phyloP scores from a whole-genome alignment of 768 basidiomycete genomes.

The Panellus pusillus region DNA sequence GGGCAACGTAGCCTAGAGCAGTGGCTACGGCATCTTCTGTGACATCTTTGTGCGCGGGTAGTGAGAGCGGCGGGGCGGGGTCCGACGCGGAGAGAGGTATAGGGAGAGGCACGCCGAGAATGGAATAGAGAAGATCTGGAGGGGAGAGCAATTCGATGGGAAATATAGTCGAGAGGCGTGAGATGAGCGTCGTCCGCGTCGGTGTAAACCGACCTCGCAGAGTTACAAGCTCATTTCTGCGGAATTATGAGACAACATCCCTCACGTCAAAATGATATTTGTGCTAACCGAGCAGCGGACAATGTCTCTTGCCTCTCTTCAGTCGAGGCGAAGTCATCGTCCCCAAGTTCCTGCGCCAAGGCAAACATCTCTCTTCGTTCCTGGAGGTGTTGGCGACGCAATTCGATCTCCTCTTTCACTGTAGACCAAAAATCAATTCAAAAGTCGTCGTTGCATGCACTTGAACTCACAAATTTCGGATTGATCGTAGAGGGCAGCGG shows the following conservation, averaged over 20 bases:
- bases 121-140: slow-evolving; percentile 85
- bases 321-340: slow-evolving; percentile 28
- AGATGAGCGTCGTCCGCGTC: slow-evolving; percentile 64
- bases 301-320: slow-evolving; percentile 34
- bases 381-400: slow-evolving; percentile 43
- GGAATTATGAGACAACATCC: slow-evolving; percentile 16
- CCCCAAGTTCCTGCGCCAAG: slow-evolving; percentile 41
- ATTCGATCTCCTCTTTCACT: slow-evolving; percentile 46
- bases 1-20: slow-evolving; percentile 87
- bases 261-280: background rate
- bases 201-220: slow-evolving; percentile 52
- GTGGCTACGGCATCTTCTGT: slow-evolving; percentile 88
- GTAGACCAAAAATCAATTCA: background rate
- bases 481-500: slow-evolving; percentile 40
- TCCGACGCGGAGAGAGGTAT: slow-evolving; percentile 75
- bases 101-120: slow-evolving; percentile 86
- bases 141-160: slow-evolving; percentile 87
- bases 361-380: slow-evolving; percentile 48
- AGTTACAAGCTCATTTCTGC: slow-evolving; percentile 47
- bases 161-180: slow-evolving; percentile 73
- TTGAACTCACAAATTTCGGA: slow-evolving; percentile 45
- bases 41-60: slow-evolving; percentile 65
- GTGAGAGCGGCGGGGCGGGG: slow-evolving; percentile 78
- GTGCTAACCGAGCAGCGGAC: slow-evolving; percentile 38
- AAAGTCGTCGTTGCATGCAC: background rate